Base-by-base conservation (phyloP, 306 rosid species). In the Macrotyloma uniflorum region DNA sequence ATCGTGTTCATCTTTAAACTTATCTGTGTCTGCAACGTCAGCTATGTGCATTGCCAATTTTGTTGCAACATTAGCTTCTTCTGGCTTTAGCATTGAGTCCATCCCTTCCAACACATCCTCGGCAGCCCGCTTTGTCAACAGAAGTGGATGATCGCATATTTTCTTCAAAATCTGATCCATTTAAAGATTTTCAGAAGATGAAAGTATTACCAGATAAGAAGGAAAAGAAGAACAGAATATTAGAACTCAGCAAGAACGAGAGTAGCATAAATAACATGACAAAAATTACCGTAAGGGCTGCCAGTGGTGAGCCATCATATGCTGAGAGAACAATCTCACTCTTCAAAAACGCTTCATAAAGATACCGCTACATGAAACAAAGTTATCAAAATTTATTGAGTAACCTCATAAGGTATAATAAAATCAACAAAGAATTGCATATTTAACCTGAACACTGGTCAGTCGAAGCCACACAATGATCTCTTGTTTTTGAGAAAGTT, bases 241-340 rank as follows among this genome's bases (percentile, higher is more conserved):
- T 59, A 36, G 15, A 53, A 22, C 70, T 30, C 16, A 33, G 59
- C 69, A 71, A 69, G 54, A 70, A 59, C 50, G 54, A 62, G 47
- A 62, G 24, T 69, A 58, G 57, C 24, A 75, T 72, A 73, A 58
- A 58, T 30, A 61, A 74, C 46, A 81, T 23, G 62, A 74, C 35
- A 38, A 57, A 68, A 75, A 20, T 64, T 85, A 94, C 98, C 84
- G 96, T 89, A 73, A 94, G 88, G 46, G 98, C 98, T 67, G 98
- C 96, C 71, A 92, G 77, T 5, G 96, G 96, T 16, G 97, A 92
- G 64, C 98, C 98, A 89, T 90, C 98, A 78, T 89, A 91, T 72
- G 98, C 97, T 43, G 97, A 90, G 79, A 94, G 93, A 78, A 90
- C 98, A 84, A 94, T 77, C 83, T 94, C 95, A 84, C 95, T 92